Evolutionary conservation across 129 eudicot species (phyloP).

Genomic region (Erigeron canadensis): DNA sequence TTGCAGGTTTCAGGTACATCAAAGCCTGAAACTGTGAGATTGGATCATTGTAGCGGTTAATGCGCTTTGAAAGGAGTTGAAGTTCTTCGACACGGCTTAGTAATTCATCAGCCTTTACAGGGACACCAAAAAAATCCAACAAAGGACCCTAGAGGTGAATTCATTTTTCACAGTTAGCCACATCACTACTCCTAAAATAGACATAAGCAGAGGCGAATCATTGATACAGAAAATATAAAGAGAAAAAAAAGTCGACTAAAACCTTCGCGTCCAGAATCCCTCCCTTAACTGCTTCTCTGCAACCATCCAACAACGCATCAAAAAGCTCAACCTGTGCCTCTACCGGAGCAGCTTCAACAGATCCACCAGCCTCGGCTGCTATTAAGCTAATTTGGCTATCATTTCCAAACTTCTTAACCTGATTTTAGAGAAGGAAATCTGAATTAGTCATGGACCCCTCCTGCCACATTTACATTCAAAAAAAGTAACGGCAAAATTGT

Average conservation of each 20-base stretch:
- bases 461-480: background rate
- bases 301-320: constrained; percentile 90
- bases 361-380: constrained; percentile 93
- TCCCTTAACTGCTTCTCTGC: constrained; percentile 78
- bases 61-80: constrained; percentile 88
- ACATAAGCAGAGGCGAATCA: constrained; percentile 14
- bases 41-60: constrained; percentile 76
- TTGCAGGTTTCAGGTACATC: constrained; percentile 90
- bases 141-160: constrained; percentile 64
- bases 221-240: background rate
- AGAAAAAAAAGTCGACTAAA: background rate
- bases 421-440: constrained; percentile 3
- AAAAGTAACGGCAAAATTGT: background rate
- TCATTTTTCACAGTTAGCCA: constrained; percentile 26
- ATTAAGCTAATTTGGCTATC: constrained; percentile 80
- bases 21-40: constrained; percentile 84
- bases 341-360: constrained; percentile 83
- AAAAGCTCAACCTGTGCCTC: constrained; percentile 94
- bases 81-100: constrained; percentile 85
- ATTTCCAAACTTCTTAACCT: constrained; percentile 95
- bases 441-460: background rate
- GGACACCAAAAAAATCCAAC: constrained; percentile 88
- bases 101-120: constrained; percentile 93
- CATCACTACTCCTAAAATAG: constrained; percentile 16
- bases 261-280: constrained; percentile 76